Base-by-base conservation (phyloP, 495 filamentous ascomycete genomes). In the Jackrogersella multiformis region DNA sequence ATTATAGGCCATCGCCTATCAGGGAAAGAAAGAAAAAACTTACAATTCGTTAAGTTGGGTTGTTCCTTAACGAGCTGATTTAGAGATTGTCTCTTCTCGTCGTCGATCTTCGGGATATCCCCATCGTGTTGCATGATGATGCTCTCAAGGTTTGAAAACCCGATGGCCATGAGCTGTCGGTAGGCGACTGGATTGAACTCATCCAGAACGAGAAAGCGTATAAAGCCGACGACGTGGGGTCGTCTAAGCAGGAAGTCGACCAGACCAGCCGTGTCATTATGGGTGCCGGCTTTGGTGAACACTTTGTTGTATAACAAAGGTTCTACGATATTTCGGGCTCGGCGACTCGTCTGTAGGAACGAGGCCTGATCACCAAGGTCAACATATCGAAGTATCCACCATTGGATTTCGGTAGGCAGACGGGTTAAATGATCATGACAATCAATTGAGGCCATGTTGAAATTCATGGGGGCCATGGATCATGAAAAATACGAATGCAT, bases 121-220 rank as follows among this genome's bases (percentile, higher is more conserved):
- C 55, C 60, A 2, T 62, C 66, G 8, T 69, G 66, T 8, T 69
- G 45, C 48, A 63, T 36, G 5, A 51, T 46, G 12, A 69, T 56
- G 34, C 60, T 69, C 28, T 69, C 66, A 24, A 69, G 60, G 24
- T 69, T 59, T 21, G 60, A 56, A 12, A 69, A 69, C 35, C 56
- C 51, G 12, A 61, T 60, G 13, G 55, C 55, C 66, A 69, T 64
- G 13, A 69, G 66, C 20, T 64, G 55, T 15, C 66, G 36, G 24
- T 69, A 69, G 7, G 60, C 66, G 24, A 69, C 55, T 8, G 66
- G 66, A 15, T 69, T 48, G 21, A 69, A 69, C 35, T 69, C 66
- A n/a, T 69, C 66, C 3, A 69, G 56, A 15, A 64, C 49, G 41
- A 69, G 48, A 34, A 26, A 51, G 21, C 44, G 66, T 9, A 69